Base-by-base conservation (phyloP, 2,329 filamentous ascomycete species). In the Madurella fahalii region DNA sequence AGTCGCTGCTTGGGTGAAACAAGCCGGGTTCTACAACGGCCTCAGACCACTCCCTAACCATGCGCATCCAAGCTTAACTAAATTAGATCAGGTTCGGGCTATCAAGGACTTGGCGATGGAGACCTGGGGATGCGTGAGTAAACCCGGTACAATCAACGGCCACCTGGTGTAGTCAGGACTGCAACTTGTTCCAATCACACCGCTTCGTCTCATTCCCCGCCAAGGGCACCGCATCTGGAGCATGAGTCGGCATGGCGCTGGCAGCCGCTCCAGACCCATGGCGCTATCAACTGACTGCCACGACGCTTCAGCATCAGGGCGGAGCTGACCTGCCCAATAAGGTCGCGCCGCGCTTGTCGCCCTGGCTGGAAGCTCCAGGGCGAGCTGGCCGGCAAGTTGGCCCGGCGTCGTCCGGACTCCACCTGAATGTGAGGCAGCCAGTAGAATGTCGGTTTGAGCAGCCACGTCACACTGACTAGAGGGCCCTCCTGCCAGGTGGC, bases 391-490 rank as follows among this genome's bases (percentile, higher is more conserved):
- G 32, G 20, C 31, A 40, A 25, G 32, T 16, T 32, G 47, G 48
- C 41, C 47, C 15, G 48, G 45, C 31, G 40, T 45, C 41, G 5
- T 15, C 11, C 4, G 34, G 34, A 43, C 32, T 47, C 55, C 51
- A 57, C 55, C 40, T 18, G 15, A 18, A 41, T 32, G 51, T 44
- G 40, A 51, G 52, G 49, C 45, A 25, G 44, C 48, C 48, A 54
- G 49, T 52, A 30, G 40, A 52, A 41, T 46, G 51, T 53, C 51
- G 55, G 47, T 50, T 50, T 43, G 13, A 20, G 32, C 34, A 20
- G 56, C 56, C 56, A 58, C 56, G 56, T 58, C 56, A 58, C 50
- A 32, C 32, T 16, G 39, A 13, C 40, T 1, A n/a, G 43, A 39
- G 30, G 20, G 47, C 13, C 13, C 51, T 15, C 51, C 42, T 53